Conservation (phyloP, 306 rosid genomes). For the Psophocarpus tetragonolobus region DNA sequence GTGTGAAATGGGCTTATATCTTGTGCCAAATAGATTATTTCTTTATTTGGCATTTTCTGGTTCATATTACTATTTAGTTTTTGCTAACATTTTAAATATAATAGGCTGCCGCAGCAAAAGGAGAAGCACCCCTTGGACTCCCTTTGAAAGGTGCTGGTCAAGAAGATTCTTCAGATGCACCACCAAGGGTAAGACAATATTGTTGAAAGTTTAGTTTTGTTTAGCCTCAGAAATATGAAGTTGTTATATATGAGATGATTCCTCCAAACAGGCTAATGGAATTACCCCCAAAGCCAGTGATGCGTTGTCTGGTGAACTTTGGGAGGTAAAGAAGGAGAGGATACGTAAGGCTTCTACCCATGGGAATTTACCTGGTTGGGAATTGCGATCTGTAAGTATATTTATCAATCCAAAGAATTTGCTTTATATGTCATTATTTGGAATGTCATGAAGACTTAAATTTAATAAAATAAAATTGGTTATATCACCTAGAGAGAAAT, state of each 20-base stretch:
- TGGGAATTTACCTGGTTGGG: conserved; percentile 86
- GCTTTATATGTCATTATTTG: not conserved
- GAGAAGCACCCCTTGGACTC: conserved; percentile 96
- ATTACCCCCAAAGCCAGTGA: conserved; percentile 78
- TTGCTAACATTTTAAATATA: conserved; percentile 35
- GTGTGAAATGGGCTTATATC: conserved; percentile 19
- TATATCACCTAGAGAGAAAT: not conserved
- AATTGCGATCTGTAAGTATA: conserved; percentile 85
- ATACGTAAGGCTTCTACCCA: conserved; percentile 69
- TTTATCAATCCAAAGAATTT: conserved; percentile 19
- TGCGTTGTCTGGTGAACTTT: conserved; percentile 96
- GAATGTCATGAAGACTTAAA: not conserved
- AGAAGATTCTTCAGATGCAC: conserved; percentile 89
- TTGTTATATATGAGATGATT: conserved; percentile 22
- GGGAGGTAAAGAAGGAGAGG: conserved; percentile 90
- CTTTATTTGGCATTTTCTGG: conserved; percentile 2
- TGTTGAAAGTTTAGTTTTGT: conserved; percentile 8
- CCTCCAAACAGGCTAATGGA: conserved; percentile 65
- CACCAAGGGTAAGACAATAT: conserved; percentile 54
- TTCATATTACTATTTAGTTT: not conserved
- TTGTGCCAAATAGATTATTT: not conserved
- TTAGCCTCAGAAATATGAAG: conserved; percentile 7
- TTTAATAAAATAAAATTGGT: not conserved
- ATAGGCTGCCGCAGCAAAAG: conserved; percentile 99
- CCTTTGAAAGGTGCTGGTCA: conserved; percentile 97